Evolutionary conservation across 495 filamentous ascomycete species (phyloP).

Genomic region (Penicillium flavigenum): DNA sequence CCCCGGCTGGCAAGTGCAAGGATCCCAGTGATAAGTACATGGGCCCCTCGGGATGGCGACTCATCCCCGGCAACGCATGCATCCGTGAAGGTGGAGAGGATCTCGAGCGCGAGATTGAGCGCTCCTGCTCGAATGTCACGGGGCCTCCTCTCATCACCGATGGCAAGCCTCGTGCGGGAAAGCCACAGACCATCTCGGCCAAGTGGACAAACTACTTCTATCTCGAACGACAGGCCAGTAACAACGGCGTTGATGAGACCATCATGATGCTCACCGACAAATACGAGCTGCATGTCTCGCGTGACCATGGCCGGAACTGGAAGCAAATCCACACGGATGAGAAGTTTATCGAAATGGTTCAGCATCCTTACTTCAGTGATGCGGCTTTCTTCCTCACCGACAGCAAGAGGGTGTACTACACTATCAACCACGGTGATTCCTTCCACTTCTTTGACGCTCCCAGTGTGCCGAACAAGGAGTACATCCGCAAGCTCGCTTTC

Average conservation of each 20-base stretch:
- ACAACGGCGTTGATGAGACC: constrained; percentile 69
- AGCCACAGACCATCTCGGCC: constrained; percentile 55
- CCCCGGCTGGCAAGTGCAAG: constrained; percentile 65
- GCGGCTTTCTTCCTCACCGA: constrained; percentile 79
- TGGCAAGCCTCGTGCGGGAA: constrained; percentile 59
- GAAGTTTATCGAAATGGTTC: constrained; percentile 65
- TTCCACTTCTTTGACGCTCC: constrained; percentile 68
- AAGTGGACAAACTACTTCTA: constrained; percentile 67
- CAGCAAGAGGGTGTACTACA: constrained; percentile 68
- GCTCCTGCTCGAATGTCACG: constrained; percentile 51
- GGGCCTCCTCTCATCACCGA: constrained; percentile 45
- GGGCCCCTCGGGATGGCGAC: constrained; percentile 84
- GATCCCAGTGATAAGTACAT: constrained; percentile 65
- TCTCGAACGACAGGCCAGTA: constrained; percentile 72
- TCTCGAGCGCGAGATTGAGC: constrained; percentile 45
- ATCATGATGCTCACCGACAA: constrained; percentile 73
- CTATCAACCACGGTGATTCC: constrained; percentile 66
- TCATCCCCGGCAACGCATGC: constrained; percentile 90
- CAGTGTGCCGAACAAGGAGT: constrained; percentile 34
- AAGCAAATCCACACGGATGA: constrained; percentile 56
- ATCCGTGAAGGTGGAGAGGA: constrained; percentile 53
- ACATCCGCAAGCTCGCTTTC: constrained; percentile 61
- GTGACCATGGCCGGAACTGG: constrained; percentile 88
- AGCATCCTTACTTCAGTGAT: constrained; percentile 76
- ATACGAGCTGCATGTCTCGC: constrained; percentile 64